Evolutionary conservation across 768 basidiomycete genomes (phyloP), one percentile per base, ranked within the genome.

Genomic region (Multifurca ochricompacta): DNA sequence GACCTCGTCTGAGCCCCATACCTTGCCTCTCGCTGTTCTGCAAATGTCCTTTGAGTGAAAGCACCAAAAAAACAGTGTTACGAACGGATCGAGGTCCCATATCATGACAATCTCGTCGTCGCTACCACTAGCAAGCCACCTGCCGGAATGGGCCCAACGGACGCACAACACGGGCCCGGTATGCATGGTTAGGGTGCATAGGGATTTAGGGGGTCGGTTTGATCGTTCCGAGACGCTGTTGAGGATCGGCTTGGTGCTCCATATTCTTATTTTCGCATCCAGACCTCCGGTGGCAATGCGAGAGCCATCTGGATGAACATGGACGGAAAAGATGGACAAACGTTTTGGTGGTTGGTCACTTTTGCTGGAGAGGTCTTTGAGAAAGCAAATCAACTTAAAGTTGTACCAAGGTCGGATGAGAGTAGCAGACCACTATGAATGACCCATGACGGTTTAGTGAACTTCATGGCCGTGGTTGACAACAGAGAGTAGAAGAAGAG

Each of bases 201-300:
- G 73, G 13, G 87, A 81, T 66, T 92, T 95, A 13, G 90, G 92
- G 27, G 88, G 83, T 51, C 79, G 76, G 54, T 84, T 78, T 41
- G 83, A 79, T 58, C 70, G 68, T 64, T 88, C 82, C 27, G 88
- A 74, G 39, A 80, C 76, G 13, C 77, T 70, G 59, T 83, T 83
- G n/a, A 98, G 73, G 61, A 98, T 95, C 0, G 96, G 94, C 58
- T 89, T 85, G 0, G 96, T 98, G 58, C 88, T 89, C 95, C 95
- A 99, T 70, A 99, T 91, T 45, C 92, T 87, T 57, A 99, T 83
- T 73, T 93, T 94, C 36, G 91, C 87, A 68, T 99, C 95, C 50
- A 99, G 77, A 2, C 94, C 93, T 27, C 93, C 96, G 1, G 95
- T 99, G n/a, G 96, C 95, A 62, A 99, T 86, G 16, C 95, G 81